Evolutionary conservation across 2,329 filamentous ascomycete genomes (phyloP), one percentile per base, ranked within the genome.

Genomic region (Gliomastix tumulicola): DNA sequence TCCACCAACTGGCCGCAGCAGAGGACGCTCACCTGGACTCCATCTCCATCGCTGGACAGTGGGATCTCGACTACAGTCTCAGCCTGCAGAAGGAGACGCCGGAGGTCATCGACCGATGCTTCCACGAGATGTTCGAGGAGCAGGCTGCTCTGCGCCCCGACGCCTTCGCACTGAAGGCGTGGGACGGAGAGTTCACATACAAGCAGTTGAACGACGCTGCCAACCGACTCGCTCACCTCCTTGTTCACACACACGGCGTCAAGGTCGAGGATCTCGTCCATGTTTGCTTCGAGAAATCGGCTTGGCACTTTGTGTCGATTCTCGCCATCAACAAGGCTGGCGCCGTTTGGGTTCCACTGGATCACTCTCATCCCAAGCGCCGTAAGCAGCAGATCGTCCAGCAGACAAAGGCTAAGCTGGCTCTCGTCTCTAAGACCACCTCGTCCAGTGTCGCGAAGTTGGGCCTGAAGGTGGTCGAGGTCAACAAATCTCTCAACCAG

Each of bases 251-350:
- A 8, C 12, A 23, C 11, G 20, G 27, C 18, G 32, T 39, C 9
- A 16, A 31, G 15, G n/a, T 6, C 6, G 23, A 23, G 3, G 25
- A 35, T 10, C 9, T 37, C 4, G 36, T 45, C 7, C 38, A 25
- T 16, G 20, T 44, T 19, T 44, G 40, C 39, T 46, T 43, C n/a
- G 42, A 40, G 20, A 44, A 44, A 21, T 43, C 40, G 6, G 31
- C 25, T 4, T 44, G 42, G 40, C 13, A n/a, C 4, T 19, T 38
- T 7, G 38, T 47, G 6, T 30, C 43, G 7, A 35, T 42, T 4
- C 10, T 45, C 6, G 45, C 30, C 6, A 36, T 47, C 20, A 36
- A 33, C 4, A 45, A 44, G 32, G 37, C 38, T n/a, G 43, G 45
- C 12, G 41, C 19, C 3, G 37, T 39, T 6, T 44, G 23, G 10